Conservation (phyloP, 208 protist species). For the Plasmodiophora brassicae region DNA sequence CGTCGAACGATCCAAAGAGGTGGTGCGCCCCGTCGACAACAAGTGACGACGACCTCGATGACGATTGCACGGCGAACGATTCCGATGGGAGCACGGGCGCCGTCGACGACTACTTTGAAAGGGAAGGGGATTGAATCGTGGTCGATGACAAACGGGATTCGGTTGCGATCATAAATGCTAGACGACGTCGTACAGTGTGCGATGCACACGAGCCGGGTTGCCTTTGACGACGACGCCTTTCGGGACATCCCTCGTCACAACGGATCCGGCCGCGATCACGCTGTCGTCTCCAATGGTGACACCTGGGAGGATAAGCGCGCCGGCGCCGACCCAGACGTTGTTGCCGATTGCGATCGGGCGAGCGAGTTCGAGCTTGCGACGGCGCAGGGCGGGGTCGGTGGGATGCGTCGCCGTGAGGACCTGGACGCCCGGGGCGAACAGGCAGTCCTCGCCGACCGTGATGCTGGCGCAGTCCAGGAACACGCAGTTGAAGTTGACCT, state of each 20-base stretch:
- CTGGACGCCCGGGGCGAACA: slow-evolving; percentile 66
- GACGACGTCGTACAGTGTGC: too few relatives aligned
- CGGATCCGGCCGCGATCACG: slow-evolving; percentile 67
- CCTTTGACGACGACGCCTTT: slow-evolving; percentile 67
- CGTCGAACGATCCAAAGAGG: too few relatives aligned
- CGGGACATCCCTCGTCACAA: slow-evolving; percentile 73
- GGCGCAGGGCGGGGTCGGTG: slow-evolving; percentile 51
- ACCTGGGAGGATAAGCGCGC: slow-evolving; percentile 58
- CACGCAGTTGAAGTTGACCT: slow-evolving; percentile 65
- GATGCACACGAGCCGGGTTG: slow-evolving; percentile 64
- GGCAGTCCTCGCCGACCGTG: slow-evolving; percentile 60
- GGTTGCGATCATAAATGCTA: too few relatives aligned
- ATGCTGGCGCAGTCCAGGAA: slow-evolving; percentile 67
- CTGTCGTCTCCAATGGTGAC: slow-evolving; percentile 69
- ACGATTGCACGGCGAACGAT: too few relatives aligned
- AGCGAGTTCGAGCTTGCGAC: slow-evolving; percentile 48
- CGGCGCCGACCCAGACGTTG: slow-evolving; percentile 48
- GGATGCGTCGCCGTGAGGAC: slow-evolving; percentile 71
- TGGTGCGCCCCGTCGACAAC: too few relatives aligned
- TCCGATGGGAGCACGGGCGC: too few relatives aligned
- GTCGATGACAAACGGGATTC: too few relatives aligned
- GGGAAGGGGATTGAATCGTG: too few relatives aligned
- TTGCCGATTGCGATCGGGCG: slow-evolving; percentile 48
- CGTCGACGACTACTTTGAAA: too few relatives aligned
- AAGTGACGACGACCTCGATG: too few relatives aligned